Conservation (phyloP, 2,329 filamentous ascomycete species). For the Chalara sp. region DNA sequence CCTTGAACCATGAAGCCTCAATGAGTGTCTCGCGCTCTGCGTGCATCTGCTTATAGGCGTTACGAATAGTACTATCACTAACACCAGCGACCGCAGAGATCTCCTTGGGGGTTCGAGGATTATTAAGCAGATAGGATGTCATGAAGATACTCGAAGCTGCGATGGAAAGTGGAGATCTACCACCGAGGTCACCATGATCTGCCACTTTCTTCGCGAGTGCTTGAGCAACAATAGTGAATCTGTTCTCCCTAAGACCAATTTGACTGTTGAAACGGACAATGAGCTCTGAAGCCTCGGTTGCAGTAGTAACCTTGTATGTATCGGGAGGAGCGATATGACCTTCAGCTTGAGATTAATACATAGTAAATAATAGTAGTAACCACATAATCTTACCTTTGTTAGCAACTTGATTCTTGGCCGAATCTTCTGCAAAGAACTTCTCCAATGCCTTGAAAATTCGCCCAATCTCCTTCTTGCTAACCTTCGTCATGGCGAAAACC, state of each 20-base stretch:
- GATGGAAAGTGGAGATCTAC: constrained; percentile 87
- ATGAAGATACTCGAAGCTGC: constrained; percentile 97
- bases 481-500: constrained; percentile 86
- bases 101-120: constrained; percentile 74
- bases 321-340: constrained; percentile 30
- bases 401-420: constrained; percentile 45
- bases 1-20: constrained; percentile 65
- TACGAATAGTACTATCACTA: constrained; percentile 94
- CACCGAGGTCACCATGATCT: constrained; percentile 69
- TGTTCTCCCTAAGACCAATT: constrained; percentile 64
- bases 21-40: constrained; percentile 67
- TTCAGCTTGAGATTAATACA: constrained; percentile 25
- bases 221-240: constrained; percentile 73
- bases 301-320: constrained; percentile 66
- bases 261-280: constrained; percentile 86
- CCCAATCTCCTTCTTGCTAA: constrained; percentile 96
- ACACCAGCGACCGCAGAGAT: constrained; percentile 82
- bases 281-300: constrained; percentile 75
- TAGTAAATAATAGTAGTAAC: constrained; percentile 15
- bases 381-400: constrained; percentile 44
- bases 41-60: constrained; percentile 86
- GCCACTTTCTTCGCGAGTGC: constrained; percentile 73
- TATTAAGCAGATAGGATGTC: constrained; percentile 78
- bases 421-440: constrained; percentile 71
- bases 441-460: constrained; percentile 91